phyloP scores from a whole-genome alignment of 208 protist species.

The Crithidia thermophila region DNA sequence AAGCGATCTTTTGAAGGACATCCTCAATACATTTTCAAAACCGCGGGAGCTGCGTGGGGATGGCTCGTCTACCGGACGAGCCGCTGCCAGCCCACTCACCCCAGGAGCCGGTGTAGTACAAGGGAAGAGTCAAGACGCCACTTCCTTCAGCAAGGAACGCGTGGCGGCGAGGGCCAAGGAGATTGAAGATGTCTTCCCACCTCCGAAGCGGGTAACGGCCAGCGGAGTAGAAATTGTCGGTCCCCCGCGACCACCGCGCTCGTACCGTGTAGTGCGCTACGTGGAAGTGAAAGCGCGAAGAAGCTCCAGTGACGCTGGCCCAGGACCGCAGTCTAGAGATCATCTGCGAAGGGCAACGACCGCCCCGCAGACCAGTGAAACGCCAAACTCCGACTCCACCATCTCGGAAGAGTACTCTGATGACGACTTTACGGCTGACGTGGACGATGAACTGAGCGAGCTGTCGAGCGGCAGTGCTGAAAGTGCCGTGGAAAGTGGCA shows the following conservation, averaged over 20 bases:
- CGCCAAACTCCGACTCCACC: background rate
- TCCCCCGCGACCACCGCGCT: slow-evolving; percentile 40
- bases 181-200: background rate
- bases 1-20: slow-evolving; percentile 34
- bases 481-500: background rate
- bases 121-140: background rate
- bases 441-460: background rate
- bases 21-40: slow-evolving; percentile 59
- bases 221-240: slow-evolving; percentile 36
- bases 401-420: slow-evolving; percentile 10
- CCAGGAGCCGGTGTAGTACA: background rate
- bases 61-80: background rate
- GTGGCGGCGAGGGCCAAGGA: background rate
- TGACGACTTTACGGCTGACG: background rate
- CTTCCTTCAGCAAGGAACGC: background rate
- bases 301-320: background rate
- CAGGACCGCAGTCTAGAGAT: background rate
- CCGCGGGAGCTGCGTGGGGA: slow-evolving; percentile 20
- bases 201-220: slow-evolving; percentile 8
- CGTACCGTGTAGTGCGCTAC: slow-evolving; percentile 56
- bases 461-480: background rate
- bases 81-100: background rate
- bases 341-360: background rate
- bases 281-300: slow-evolving; percentile 18
- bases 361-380: background rate